Percentiles rank a stretch among this genome's conserved stretches.
Evolutionary conservation across 129 eudicot species (phyloP).

Genomic region (Tagetes patula): DNA sequence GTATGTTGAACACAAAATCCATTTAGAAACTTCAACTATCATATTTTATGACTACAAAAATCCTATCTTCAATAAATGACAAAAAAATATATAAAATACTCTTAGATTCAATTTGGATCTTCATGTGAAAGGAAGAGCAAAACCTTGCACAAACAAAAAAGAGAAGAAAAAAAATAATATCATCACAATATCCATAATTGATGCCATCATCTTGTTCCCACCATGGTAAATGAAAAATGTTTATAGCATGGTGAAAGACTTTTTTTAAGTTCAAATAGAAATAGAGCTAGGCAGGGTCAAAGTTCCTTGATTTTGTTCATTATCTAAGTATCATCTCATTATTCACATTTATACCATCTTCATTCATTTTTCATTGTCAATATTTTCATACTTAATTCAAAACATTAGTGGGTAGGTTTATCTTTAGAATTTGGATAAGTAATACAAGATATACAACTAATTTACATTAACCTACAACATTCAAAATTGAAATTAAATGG

Average conservation of each 20-base stretch:
- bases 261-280: constrained; percentile 14
- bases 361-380: neutral
- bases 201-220: constrained; percentile 29
- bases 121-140: constrained; percentile 16
- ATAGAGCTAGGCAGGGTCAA: neutral
- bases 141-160: neutral
- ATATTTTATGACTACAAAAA: neutral
- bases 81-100: constrained; percentile 14
- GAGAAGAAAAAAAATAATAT: neutral
- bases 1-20: neutral
- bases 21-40: neutral
- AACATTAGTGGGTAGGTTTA: neutral
- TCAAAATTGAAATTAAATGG: constrained; percentile 18
- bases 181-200: constrained; percentile 1
- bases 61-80: constrained; percentile 15
- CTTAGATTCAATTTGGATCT: constrained; percentile 21
- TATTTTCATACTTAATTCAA: neutral
- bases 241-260: constrained; percentile 11
- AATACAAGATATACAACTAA: neutral
- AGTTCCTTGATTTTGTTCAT: neutral
- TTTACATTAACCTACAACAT: neutral
- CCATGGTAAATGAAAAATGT: constrained; percentile 24
- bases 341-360: neutral
- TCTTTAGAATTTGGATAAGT: neutral
- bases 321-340: neutral